Evolutionary conservation across 371 early-diverging fungal genomes (phyloP).

Genomic region (Rhizopus delemar): DNA sequence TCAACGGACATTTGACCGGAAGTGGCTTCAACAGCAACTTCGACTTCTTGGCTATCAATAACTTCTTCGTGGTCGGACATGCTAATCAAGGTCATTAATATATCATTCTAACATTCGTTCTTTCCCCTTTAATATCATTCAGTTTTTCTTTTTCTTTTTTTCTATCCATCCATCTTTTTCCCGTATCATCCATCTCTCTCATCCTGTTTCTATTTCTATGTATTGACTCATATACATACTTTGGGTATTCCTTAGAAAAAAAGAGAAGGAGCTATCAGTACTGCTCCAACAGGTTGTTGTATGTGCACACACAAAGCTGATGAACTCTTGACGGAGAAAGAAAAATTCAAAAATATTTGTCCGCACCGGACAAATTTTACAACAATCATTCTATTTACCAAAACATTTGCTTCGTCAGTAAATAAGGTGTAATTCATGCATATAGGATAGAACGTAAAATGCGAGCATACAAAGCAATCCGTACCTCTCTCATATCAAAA

Average conservation of each 20-base stretch:
- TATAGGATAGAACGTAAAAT: no score
- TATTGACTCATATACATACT: neutral
- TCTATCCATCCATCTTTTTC: neutral
- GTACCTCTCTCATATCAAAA: no score
- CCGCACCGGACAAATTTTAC: no score
- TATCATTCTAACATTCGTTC: neutral
- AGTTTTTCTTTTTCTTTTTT: conserved; percentile 1
- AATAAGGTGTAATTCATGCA: no score
- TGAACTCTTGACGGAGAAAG: neutral
- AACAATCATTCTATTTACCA: no score
- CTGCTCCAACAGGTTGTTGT: neutral
- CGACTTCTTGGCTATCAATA: conserved; percentile 69
- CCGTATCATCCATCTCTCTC: no score
- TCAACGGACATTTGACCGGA: conserved; percentile 86
- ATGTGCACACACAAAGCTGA: no score
- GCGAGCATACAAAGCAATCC: no score
- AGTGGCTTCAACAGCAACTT: conserved; percentile 79
- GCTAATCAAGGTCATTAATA: conserved; percentile 5
- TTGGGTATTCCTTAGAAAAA: neutral
- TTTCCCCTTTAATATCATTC: neutral
- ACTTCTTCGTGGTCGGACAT: conserved; percentile 69
- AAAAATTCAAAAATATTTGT: neutral
- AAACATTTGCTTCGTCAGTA: no score
- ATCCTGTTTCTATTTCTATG: no score
- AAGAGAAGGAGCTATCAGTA: neutral